These are phyloP conservation scores for Nicotiana benthamiana DNA, from an alignment of 257 asterid species.

Conservation along the genomic window DNA sequence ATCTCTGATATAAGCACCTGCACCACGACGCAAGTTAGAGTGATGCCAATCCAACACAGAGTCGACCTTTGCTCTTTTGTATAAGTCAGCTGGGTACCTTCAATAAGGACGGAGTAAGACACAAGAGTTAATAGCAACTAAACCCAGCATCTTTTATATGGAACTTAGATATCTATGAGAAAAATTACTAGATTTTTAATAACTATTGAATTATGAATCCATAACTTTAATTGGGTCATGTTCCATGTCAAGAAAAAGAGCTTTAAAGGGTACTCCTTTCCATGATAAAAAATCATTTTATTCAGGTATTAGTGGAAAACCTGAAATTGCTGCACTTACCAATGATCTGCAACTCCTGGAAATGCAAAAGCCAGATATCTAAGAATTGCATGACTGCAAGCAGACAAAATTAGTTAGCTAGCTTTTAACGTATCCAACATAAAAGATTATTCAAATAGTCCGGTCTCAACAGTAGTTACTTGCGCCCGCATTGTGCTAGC, in stretches of 20 bases:
- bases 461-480: neutral
- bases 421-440: neutral
- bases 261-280: neutral
- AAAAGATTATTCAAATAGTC: neutral
- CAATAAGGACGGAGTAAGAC: neutral
- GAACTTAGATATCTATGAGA: neutral
- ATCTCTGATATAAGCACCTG: slow-evolving; percentile 41
- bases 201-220: neutral
- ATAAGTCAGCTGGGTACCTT: slow-evolving; percentile 88
- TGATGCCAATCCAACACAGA: slow-evolving; percentile 95
- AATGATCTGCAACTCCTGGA: slow-evolving; percentile 93
- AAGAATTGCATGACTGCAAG: slow-evolving; percentile 85
- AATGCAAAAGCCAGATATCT: slow-evolving; percentile 62
- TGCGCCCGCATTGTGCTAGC: neutral
- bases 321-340: slow-evolving; percentile 42
- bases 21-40: slow-evolving; percentile 69
- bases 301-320: neutral
- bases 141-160: neutral
- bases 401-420: slow-evolving; percentile 5
- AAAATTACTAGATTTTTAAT: neutral
- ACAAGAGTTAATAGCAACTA: neutral
- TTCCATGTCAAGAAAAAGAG: neutral
- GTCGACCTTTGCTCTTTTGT: slow-evolving; percentile 69
- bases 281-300: neutral
- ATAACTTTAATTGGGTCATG: neutral